phyloP scores from a whole-genome alignment of 345 rosid genomes.

The Acer campestre region DNA sequence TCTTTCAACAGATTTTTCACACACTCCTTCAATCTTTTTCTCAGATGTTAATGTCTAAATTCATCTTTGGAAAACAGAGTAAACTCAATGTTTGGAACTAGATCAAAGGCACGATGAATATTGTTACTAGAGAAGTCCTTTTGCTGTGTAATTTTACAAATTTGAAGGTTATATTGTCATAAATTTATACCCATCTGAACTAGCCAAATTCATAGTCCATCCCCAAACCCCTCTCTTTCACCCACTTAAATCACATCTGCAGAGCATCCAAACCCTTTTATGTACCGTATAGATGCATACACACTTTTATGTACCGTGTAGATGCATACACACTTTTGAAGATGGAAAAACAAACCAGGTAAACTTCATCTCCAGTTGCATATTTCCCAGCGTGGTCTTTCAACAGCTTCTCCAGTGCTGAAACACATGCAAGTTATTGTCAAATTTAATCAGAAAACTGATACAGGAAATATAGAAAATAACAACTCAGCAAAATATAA shows the following conservation, averaged over 20 bases:
- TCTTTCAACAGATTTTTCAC: not conserved
- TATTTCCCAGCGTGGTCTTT: slow-evolving; percentile 62
- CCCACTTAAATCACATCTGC: too few species aligned
- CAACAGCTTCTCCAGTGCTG: slow-evolving; percentile 77
- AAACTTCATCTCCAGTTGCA: slow-evolving; percentile 79
- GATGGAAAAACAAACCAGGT: slow-evolving; percentile 45
- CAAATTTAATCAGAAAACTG: not conserved
- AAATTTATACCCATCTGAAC: too few species aligned
- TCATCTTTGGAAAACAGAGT: too few species aligned
- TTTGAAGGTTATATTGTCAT: too few species aligned
- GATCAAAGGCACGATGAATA: not conserved
- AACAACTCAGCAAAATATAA: not conserved
- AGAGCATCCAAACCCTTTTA: not conserved
- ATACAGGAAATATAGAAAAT: not conserved
- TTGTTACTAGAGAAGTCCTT: not conserved
- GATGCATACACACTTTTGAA: slow-evolving; percentile 11
- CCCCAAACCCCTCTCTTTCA: too few species aligned
- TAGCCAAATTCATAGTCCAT: too few species aligned
- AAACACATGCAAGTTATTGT: slow-evolving; percentile 20
- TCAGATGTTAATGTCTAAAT: too few species aligned
- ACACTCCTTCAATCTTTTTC: not conserved
- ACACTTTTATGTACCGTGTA: not conserved
- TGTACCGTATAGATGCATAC: too few species aligned
- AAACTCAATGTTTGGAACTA: not conserved
- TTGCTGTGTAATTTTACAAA: not conserved